Evolutionary conservation across 495 filamentous ascomycete genomes (phyloP).

Genomic region (Zalerion maritima): DNA sequence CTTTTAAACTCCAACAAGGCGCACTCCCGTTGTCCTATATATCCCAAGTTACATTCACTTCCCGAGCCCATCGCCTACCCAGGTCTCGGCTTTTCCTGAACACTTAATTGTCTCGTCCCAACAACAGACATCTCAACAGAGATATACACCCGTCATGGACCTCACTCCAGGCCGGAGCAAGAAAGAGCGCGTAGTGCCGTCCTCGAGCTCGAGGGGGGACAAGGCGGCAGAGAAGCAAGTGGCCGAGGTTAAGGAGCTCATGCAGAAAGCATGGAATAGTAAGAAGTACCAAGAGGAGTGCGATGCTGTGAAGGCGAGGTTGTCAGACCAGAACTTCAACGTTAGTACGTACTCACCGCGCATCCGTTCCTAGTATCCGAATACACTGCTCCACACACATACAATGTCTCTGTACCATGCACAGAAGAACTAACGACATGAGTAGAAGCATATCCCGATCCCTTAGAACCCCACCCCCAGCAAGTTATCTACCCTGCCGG

Average conservation of each 20-base stretch:
- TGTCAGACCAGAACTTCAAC: conserved; percentile 26
- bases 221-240: conserved; percentile 28
- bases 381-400: no score
- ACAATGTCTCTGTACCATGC: no score
- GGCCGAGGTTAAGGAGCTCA: no score
- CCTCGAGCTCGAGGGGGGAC: conserved; percentile 10
- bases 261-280: conserved; percentile 49
- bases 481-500: no score
- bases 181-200: conserved; percentile 6
- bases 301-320: conserved; percentile 15
- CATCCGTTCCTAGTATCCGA: no score
- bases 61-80: no score
- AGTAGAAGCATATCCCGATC: no score
- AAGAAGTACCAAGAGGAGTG: conserved; percentile 49
- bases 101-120: conserved; percentile 15
- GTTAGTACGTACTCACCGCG: conserved; percentile 25
- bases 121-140: conserved; percentile 13
- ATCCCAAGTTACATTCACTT: conserved; percentile 13
- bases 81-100: no score
- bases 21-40: conserved; percentile 4
- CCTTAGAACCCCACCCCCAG: no score
- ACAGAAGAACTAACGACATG: no score
- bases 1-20: conserved; percentile 8
- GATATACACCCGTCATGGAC: conserved; percentile 12
- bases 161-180: conserved; percentile 9